Percentiles rank a stretch among this genome's conserved stretches.
These are phyloP conservation scores for Kuraishia cidri DNA, from an alignment of 805 yeast species.

Conservation along the genomic window DNA sequence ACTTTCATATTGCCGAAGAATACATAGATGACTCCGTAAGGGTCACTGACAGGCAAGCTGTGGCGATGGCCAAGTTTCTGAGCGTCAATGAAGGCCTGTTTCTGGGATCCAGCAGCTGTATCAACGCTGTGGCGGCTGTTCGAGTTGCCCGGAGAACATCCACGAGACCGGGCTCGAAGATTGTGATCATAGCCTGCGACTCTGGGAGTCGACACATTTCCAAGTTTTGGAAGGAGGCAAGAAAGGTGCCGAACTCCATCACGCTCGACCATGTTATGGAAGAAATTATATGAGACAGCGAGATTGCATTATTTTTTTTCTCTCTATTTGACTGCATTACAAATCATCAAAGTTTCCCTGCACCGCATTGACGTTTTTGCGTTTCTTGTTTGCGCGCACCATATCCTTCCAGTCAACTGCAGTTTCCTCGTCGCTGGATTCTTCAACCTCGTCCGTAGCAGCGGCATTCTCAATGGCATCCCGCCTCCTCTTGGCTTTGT, in stretches of 20 bases:
- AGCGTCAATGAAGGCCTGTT: slow-evolving; percentile 83
- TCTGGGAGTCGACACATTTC: slow-evolving; percentile 86
- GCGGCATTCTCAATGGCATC: slow-evolving; percentile 55
- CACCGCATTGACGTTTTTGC: slow-evolving; percentile 31
- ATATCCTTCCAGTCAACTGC: slow-evolving; percentile 85
- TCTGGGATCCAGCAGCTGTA: slow-evolving; percentile 89
- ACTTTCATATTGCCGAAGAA: slow-evolving; percentile 63
- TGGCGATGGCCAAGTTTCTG: slow-evolving; percentile 79
- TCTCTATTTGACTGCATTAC: slow-evolving; percentile 12
- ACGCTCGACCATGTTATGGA: slow-evolving; percentile 27
- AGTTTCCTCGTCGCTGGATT: slow-evolving; percentile 27
- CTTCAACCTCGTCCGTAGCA: slow-evolving; percentile 34
- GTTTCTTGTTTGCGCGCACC: slow-evolving; percentile 56
- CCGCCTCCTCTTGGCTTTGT: slow-evolving; percentile 55
- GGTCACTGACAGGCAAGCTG: slow-evolving; percentile 73
- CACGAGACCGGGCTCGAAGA: slow-evolving; percentile 49
- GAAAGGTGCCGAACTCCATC: slow-evolving; percentile 23
- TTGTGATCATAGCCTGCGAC: slow-evolving; percentile 87
- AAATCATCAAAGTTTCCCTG: slow-evolving; percentile 59
- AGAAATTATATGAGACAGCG: slow-evolving; percentile 1
- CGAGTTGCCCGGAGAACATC: slow-evolving; percentile 33
- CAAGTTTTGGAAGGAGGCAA: slow-evolving; percentile 82
- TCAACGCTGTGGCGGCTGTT: slow-evolving; percentile 86
- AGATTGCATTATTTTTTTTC: background rate
- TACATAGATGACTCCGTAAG: slow-evolving; percentile 71